A percentile compares a stretch with the other conserved stretches of the same genome.
phyloP scores from a whole-genome alignment of 345 rosid genomes.

The Syzygium grande region DNA sequence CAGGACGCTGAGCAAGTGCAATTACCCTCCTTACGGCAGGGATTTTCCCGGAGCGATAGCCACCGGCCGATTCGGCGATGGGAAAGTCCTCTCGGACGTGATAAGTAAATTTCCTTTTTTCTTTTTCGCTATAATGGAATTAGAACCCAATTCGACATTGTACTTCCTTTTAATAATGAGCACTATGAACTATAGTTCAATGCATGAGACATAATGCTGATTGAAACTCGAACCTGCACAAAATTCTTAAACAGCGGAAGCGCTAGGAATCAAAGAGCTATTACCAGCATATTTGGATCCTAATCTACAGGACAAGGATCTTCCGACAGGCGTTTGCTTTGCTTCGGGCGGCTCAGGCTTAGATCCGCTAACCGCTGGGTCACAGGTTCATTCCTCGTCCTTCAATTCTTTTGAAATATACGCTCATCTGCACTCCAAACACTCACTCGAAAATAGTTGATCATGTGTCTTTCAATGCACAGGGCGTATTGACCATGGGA shows the following conservation, averaged over 20 bases:
- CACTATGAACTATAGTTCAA: neutral
- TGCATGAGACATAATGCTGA: neutral
- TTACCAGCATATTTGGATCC: slow-evolving; percentile 27
- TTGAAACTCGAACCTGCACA: neutral
- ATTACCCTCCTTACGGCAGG: slow-evolving; percentile 36
- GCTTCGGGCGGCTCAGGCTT: slow-evolving; percentile 32
- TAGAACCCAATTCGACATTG: neutral
- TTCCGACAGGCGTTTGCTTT: slow-evolving; percentile 24
- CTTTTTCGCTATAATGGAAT: neutral
- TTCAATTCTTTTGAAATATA: neutral
- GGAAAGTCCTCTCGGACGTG: slow-evolving; percentile 30
- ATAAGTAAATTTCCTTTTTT: slow-evolving; percentile 4
- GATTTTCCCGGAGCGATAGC: slow-evolving; percentile 18
- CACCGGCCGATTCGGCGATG: slow-evolving; percentile 32
- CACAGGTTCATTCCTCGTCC: slow-evolving; percentile 3
- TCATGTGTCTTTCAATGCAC: neutral
- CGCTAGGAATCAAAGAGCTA: slow-evolving; percentile 11
- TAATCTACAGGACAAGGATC: slow-evolving; percentile 7
- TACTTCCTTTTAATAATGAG: neutral
- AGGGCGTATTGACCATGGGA: slow-evolving; percentile 28
- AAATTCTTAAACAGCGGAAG: slow-evolving; percentile 11
- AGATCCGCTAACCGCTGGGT: slow-evolving; percentile 8
- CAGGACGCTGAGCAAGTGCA: slow-evolving; percentile 11
- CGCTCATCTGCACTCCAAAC: neutral
- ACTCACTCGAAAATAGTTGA: neutral